Conservation (phyloP, 2,329 filamentous ascomycete genomes). For the Trichoderma oligosporum region DNA sequence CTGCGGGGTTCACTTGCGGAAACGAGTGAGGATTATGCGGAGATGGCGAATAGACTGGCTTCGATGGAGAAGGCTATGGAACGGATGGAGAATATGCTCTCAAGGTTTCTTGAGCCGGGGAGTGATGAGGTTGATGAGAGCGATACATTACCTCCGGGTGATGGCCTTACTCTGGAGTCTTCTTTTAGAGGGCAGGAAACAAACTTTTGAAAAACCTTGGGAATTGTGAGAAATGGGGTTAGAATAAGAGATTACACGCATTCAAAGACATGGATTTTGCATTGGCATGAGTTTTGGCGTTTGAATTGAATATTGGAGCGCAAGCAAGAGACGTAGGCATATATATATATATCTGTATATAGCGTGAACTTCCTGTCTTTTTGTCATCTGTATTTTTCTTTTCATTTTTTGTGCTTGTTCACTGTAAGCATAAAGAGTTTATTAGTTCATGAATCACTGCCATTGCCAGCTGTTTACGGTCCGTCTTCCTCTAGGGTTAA, state of each 20-base stretch:
- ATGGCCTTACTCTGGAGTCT: conserved; percentile 31
- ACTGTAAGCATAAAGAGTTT: too few species aligned
- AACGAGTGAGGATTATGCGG: conserved; percentile 40
- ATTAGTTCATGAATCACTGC: background rate
- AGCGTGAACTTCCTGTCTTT: too few species aligned
- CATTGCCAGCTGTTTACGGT: background rate
- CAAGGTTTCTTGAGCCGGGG: conserved; percentile 34
- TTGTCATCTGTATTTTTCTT: too few species aligned
- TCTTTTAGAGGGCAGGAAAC: conserved; percentile 26
- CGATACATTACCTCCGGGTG: conserved; percentile 16
- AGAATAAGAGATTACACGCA: background rate
- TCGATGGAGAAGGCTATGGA: conserved; percentile 48
- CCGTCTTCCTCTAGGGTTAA: background rate
- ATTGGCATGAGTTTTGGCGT: background rate
- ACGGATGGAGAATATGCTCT: conserved; percentile 48
- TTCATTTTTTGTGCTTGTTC: background rate
- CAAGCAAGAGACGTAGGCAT: background rate
- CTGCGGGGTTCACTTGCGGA: conserved; percentile 48
- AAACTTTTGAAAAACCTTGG: background rate
- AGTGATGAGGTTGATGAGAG: background rate
- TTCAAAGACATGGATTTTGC: conserved; percentile 3
- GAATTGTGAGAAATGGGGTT: background rate
- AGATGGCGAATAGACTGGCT: conserved; percentile 44
- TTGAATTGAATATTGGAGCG: conserved; percentile 7
- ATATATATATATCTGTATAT: background rate